Conservation (phyloP, 257 asterid species). For the Solanum etuberosum region DNA sequence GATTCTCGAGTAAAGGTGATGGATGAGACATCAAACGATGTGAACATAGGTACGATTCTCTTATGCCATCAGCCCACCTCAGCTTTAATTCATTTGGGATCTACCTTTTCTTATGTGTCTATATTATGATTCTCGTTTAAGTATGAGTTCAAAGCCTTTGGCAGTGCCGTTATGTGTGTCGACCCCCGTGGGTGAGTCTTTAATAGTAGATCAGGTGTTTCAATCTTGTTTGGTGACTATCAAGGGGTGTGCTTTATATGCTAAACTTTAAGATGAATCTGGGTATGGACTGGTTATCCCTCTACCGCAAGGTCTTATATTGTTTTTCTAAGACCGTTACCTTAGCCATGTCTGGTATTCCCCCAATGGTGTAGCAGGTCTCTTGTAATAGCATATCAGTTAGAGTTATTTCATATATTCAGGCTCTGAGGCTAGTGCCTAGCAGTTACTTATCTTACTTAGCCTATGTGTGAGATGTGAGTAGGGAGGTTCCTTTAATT, state of each 20-base stretch:
- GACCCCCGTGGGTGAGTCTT: not conserved
- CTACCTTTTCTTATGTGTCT: not conserved
- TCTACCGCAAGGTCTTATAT: not conserved
- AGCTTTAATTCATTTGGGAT: not conserved
- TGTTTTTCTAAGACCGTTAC: too few relatives aligned
- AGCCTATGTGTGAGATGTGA: not conserved
- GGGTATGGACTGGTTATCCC: not conserved
- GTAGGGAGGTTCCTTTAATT: too few relatives aligned
- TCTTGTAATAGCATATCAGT: not conserved
- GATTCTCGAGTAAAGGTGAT: not conserved
- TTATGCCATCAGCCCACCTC: not conserved
- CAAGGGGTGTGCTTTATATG: not conserved
- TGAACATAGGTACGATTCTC: not conserved
- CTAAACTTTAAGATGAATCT: not conserved
- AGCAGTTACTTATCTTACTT: not conserved
- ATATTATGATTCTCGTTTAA: too few relatives aligned
- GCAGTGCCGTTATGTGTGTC: not conserved
- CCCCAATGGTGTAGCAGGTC: not conserved
- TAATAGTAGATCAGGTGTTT: not conserved
- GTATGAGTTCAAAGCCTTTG: not conserved
- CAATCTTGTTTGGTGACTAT: not conserved
- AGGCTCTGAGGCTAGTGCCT: not conserved
- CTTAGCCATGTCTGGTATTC: not conserved
- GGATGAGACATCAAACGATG: not conserved
- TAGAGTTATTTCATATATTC: not conserved